These are phyloP conservation scores for Colletotrichum ledebouriae DNA, from an alignment of 2,329 filamentous ascomycete species.

Conservation along the genomic window DNA sequence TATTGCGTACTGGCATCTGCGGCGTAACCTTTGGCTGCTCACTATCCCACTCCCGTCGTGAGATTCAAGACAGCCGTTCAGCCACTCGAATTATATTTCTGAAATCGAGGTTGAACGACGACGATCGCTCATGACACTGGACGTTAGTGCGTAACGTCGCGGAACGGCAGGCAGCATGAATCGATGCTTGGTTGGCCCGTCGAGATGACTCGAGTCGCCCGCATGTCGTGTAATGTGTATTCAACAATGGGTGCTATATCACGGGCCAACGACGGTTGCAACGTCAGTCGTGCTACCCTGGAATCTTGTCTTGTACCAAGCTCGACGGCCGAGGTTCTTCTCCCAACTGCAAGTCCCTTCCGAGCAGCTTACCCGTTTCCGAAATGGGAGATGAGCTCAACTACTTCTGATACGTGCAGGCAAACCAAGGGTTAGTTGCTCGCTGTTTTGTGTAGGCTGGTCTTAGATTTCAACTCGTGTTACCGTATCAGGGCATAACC, in stretches of 20 bases:
- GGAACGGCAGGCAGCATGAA: background rate
- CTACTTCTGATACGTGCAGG: background rate
- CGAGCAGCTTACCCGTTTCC: background rate
- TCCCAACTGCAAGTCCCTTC: background rate
- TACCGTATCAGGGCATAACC: conserved; percentile 1
- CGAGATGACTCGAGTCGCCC: background rate
- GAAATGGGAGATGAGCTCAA: background rate
- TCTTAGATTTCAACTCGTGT: conserved; percentile 5
- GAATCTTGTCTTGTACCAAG: background rate
- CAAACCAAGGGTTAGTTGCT: too few species aligned
- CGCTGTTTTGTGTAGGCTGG: background rate
- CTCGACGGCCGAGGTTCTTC: background rate
- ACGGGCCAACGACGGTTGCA: background rate
- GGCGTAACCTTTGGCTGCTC: background rate
- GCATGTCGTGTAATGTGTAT: conserved; percentile 3
- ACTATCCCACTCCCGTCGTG: background rate
- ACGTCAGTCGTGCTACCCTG: background rate
- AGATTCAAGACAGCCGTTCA: background rate
- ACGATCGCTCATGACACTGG: background rate
- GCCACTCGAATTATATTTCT: background rate
- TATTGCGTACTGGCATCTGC: background rate
- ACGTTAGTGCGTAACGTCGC: background rate
- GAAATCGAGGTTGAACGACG: background rate
- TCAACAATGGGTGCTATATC: background rate
- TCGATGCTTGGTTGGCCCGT: background rate